Conservation (phyloP, 257 asterid genomes). For the Buddleja alternifolia region DNA sequence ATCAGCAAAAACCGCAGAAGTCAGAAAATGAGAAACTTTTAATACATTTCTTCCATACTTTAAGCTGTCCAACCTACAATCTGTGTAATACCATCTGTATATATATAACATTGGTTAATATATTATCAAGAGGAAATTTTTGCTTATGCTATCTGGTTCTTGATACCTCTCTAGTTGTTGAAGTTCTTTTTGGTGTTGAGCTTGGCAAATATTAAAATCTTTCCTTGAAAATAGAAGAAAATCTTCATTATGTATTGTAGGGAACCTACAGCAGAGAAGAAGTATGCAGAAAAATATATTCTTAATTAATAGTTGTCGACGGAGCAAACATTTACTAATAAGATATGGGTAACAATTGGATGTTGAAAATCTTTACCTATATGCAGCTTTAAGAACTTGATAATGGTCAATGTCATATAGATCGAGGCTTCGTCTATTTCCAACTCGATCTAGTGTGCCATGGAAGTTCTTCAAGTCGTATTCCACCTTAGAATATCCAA, state of each 20-base stretch:
- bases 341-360: not conserved
- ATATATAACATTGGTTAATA: not conserved
- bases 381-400: constrained; percentile 30
- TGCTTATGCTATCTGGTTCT: not conserved
- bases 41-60: constrained; percentile 32
- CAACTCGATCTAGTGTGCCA: constrained; percentile 30
- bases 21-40: constrained; percentile 29
- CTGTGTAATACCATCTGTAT: constrained; percentile 49
- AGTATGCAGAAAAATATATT: not conserved
- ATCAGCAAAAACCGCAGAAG: constrained; percentile 34
- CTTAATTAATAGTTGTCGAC: not conserved
- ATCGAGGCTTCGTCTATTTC: constrained; percentile 32
- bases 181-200: constrained; percentile 43
- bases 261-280: constrained; percentile 29
- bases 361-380: constrained; percentile 28
- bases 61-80: constrained; percentile 33
- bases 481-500: constrained; percentile 34
- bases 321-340: not conserved
- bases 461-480: constrained; percentile 39
- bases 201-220: constrained; percentile 49
- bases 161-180: constrained; percentile 42
- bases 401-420: constrained; percentile 29
- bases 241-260: constrained; percentile 28
- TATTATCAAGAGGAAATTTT: not conserved
- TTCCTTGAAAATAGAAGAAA: constrained; percentile 28